Percentiles rank a stretch among this genome's conserved stretches.
These are phyloP conservation scores for Acanthamoeba culbertsoni DNA, from an alignment of 208 protist species.

Conservation along the genomic window DNA sequence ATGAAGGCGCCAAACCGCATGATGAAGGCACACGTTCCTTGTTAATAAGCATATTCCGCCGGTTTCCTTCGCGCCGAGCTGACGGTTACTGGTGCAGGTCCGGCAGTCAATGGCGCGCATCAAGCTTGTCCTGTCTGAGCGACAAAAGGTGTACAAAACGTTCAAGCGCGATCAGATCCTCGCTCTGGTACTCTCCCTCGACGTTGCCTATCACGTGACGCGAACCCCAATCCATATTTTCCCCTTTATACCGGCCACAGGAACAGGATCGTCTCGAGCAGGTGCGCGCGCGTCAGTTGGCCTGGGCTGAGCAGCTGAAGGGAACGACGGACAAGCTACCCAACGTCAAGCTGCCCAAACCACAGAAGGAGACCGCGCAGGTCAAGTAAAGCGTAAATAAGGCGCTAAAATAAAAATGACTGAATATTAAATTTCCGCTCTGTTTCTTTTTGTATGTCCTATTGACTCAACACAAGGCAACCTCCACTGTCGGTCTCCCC, in stretches of 20 bases:
- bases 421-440: too few species aligned
- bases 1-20: background rate
- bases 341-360: conserved; percentile 55
- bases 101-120: conserved; percentile 71
- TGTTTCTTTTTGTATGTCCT: too few species aligned
- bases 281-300: background rate
- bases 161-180: conserved; percentile 44
- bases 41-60: background rate
- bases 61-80: background rate
- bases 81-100: background rate
- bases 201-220: background rate
- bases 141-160: conserved; percentile 35
- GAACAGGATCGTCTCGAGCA: conserved; percentile 17
- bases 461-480: too few species aligned
- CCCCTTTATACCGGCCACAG: too few species aligned
- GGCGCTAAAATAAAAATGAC: background rate
- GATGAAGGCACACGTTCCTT: conserved; percentile 53
- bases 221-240: too few species aligned
- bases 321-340: background rate
- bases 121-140: conserved; percentile 71
- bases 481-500: too few species aligned
- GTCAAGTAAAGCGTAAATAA: background rate
- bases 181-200: background rate
- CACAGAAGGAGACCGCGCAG: background rate
- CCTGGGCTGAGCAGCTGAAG: conserved; percentile 13